Base-by-base conservation (phyloP, 345 rosid genomes). In the Eucalyptus virginea region DNA sequence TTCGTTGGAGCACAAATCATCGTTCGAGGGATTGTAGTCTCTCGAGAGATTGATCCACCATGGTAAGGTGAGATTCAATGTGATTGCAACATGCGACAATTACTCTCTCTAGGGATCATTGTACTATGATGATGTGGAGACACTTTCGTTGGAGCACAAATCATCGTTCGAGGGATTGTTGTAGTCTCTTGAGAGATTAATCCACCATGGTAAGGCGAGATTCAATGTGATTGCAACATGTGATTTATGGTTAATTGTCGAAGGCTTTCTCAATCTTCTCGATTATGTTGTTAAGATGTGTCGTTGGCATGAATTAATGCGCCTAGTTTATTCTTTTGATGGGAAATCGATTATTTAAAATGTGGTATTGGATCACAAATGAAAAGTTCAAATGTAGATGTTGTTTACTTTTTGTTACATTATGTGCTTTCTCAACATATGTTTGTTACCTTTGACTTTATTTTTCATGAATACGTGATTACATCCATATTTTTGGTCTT, bases 391-490 rank as follows among this genome's bases (percentile, higher is more conserved):
- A 2, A 18, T 3, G 11, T 18, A 8, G 24, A 34, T 52, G 10
- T 17, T 69, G 7, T 34, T 9, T 6, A 17, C 81, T 34, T 37
- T 40, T 72, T 37, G 28, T 72, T 21, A 21, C 5, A 2, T 6
- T 11, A 2, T 9, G 40, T 69, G 81, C 40, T 34, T 9, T 34
- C 44, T 18, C 14, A 3, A 1, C 21, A 1, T 18, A 18, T 2
- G 28, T 37, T 37, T 3, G 9, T 2, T 37, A 23, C 3, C 7
- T 5, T 40, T 2, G 7, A 77, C 28, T 37, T 37, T 77, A 10
- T 37, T 7, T 77, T 69, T 69, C 2, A 18, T 0, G 11, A 0
- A 2, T 5, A 32, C 0, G 26, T 9, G 24, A 69, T 34, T 17
- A 34, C 13, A 32, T 67, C 6, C 26, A 34, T 69, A 18, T 69